Evolutionary conservation across 2,329 filamentous ascomycete species (phyloP).

Genomic region (Cercospora beticola): DNA sequence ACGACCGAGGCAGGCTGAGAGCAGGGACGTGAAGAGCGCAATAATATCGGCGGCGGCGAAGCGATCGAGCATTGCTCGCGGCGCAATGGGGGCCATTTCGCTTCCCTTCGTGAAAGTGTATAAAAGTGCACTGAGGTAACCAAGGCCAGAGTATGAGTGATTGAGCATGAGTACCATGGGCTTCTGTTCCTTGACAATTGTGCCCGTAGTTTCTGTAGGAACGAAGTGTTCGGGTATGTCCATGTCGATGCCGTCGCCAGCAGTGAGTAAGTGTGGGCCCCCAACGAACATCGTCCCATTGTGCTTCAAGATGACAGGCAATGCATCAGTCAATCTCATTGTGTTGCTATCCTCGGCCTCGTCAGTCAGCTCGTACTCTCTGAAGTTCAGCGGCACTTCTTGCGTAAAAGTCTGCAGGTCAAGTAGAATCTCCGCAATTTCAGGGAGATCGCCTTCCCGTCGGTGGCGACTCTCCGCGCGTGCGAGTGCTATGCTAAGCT

Average conservation of each 20-base stretch:
- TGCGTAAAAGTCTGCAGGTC: slow-evolving; percentile 75
- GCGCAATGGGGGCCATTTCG: slow-evolving; percentile 24
- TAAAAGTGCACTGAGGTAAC: slow-evolving; percentile 73
- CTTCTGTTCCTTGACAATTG: slow-evolving; percentile 74
- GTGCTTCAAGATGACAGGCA: slow-evolving; percentile 59
- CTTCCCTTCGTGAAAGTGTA: slow-evolving; percentile 63
- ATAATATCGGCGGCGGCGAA: slow-evolving; percentile 73
- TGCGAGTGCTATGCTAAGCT: slow-evolving; percentile 30
- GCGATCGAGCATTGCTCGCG: slow-evolving; percentile 44
- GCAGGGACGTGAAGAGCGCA: slow-evolving; percentile 67
- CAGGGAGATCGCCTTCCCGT: slow-evolving; percentile 11
- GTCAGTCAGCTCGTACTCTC: slow-evolving; percentile 71
- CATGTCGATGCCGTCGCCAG: slow-evolving; percentile 5
- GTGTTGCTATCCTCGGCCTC: slow-evolving; percentile 85
- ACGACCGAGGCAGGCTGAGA: slow-evolving; percentile 46
- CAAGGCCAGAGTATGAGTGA: slow-evolving; percentile 73
- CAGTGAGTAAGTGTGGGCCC: slow-evolving; percentile 6
- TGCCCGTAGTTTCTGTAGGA: slow-evolving; percentile 62
- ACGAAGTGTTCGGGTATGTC: slow-evolving; percentile 12
- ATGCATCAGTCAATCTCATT: slow-evolving; percentile 64
- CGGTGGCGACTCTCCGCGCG: slow-evolving; percentile 10
- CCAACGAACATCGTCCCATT: slow-evolving; percentile 3
- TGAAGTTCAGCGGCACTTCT: slow-evolving; percentile 68
- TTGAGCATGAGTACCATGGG: slow-evolving; percentile 74
- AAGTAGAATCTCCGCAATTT: slow-evolving; percentile 52